A percentile compares a stretch with the other conserved stretches of the same genome.
These are phyloP conservation scores for Cutaneotrichosporon cutaneum DNA, from an alignment of 1,284 basidiomycete genomes.

Conservation along the genomic window DNA sequence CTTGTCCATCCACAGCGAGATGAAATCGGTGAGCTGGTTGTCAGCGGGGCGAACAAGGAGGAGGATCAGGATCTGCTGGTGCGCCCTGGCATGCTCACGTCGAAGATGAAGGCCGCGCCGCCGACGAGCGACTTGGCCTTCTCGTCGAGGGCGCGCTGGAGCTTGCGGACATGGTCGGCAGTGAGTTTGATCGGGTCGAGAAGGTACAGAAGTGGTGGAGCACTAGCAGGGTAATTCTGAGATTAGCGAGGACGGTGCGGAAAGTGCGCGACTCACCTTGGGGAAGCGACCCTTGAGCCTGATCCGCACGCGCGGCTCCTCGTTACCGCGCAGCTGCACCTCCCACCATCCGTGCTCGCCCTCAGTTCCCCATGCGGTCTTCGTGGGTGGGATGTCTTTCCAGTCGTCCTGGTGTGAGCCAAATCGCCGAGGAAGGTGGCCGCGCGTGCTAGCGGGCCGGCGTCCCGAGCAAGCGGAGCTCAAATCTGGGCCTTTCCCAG, in stretches of 20 bases:
- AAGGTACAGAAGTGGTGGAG: constrained; percentile 38
- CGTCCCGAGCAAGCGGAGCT: background rate
- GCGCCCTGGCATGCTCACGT: constrained; percentile 32
- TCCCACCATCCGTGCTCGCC: constrained; percentile 49
- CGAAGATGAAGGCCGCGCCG: constrained; percentile 49
- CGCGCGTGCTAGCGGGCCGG: background rate
- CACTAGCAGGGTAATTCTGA: constrained; percentile 1
- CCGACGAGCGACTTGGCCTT: constrained; percentile 37
- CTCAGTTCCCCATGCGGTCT: constrained; percentile 50
- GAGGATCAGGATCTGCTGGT: background rate
- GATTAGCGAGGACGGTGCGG: background rate
- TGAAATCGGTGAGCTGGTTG: constrained; percentile 41
- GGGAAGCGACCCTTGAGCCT: constrained; percentile 43
- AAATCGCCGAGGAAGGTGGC: background rate
- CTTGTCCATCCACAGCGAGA: constrained; percentile 45
- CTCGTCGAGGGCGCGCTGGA: constrained; percentile 43
- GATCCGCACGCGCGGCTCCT: constrained; percentile 43
- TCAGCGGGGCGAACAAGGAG: background rate
- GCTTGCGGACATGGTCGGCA: constrained; percentile 36
- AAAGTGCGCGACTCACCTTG: constrained; percentile 33
- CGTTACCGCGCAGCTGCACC: constrained; percentile 37
- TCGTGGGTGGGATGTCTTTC: constrained; percentile 45
- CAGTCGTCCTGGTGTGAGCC: constrained; percentile 44
- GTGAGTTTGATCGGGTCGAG: constrained; percentile 42
- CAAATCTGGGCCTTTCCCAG: background rate